Percentiles rank a stretch among this genome's conserved stretches.
Evolutionary conservation across 2,329 filamentous ascomycete species (phyloP).

Genomic region (Lecanicillium sp.): DNA sequence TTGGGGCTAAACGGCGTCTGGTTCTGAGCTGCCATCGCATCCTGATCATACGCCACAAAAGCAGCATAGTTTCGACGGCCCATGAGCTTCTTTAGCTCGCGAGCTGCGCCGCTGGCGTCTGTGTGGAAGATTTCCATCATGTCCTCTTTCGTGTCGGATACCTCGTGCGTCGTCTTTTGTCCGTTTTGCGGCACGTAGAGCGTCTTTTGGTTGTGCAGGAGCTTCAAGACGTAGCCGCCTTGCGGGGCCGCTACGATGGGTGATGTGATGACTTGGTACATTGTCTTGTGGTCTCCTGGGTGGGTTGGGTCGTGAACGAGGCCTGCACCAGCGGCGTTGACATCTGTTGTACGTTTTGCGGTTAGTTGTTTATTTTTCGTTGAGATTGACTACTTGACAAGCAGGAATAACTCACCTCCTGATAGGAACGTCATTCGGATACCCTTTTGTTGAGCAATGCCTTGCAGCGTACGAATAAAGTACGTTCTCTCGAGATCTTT

Average conservation of each 20-base stretch:
- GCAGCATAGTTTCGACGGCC: constrained; percentile 86
- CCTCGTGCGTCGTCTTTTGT: constrained; percentile 61
- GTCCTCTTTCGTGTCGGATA: constrained; percentile 94
- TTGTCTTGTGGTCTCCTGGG: constrained; percentile 92
- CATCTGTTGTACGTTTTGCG: constrained; percentile 40
- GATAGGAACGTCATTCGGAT: constrained; percentile 96
- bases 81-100: constrained; percentile 90
- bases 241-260: constrained; percentile 87
- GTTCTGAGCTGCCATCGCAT: constrained; percentile 43
- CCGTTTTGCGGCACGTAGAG: constrained; percentile 90
- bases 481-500: constrained; percentile 98
- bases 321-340: constrained; percentile 86
- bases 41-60: constrained; percentile 89
- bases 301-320: constrained; percentile 89
- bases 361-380: constrained; percentile 1
- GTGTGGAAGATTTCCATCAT: constrained; percentile 99
- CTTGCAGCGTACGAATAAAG: constrained; percentile 88
- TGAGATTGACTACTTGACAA: not conserved
- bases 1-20: constrained; percentile 29
- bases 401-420: constrained; percentile 49
- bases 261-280: constrained; percentile 96
- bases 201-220: constrained; percentile 91
- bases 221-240: constrained; percentile 76
- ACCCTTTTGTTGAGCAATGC: constrained; percentile 90
- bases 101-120: constrained; percentile 73